Percentiles rank a stretch among this genome's conserved stretches.
These are phyloP conservation scores for Alternaria dauci DNA, from an alignment of 2,329 filamentous ascomycete genomes.

Conservation along the genomic window DNA sequence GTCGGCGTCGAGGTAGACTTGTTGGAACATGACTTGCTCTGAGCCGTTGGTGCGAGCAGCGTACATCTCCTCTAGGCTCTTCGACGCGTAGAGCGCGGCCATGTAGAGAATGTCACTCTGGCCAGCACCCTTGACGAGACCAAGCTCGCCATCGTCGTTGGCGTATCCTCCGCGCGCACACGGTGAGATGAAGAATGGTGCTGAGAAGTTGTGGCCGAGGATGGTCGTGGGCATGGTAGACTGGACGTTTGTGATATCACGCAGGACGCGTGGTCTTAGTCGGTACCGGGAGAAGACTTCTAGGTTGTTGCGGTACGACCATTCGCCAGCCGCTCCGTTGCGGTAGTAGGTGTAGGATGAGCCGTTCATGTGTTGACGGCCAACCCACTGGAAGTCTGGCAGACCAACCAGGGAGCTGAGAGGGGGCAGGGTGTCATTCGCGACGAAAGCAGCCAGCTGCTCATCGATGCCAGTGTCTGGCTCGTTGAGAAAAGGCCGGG, in stretches of 20 bases:
- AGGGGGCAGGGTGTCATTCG: slow-evolving; percentile 52
- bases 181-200: slow-evolving; percentile 65
- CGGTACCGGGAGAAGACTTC: slow-evolving; percentile 62
- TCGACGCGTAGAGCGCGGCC: slow-evolving; percentile 48
- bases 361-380: slow-evolving; percentile 58
- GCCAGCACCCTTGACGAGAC: slow-evolving; percentile 60
- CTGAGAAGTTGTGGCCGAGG: slow-evolving; percentile 62
- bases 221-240: slow-evolving; percentile 56
- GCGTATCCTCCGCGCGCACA: slow-evolving; percentile 52
- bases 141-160: slow-evolving; percentile 59
- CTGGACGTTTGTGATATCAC: slow-evolving; percentile 58
- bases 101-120: slow-evolving; percentile 63
- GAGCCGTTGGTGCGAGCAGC: slow-evolving; percentile 16
- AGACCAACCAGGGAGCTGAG: slow-evolving; percentile 59
- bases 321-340: slow-evolving; percentile 65
- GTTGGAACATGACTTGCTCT: slow-evolving; percentile 52
- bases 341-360: slow-evolving; percentile 66
- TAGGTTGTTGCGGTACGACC: slow-evolving; percentile 65
- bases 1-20: slow-evolving; percentile 51
- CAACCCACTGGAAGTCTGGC: slow-evolving; percentile 64
- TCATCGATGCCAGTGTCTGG: slow-evolving; percentile 49
- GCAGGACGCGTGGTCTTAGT: slow-evolving; percentile 59
- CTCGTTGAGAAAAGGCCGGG: slow-evolving; percentile 47
- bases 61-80: slow-evolving; percentile 31
- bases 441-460: slow-evolving; percentile 23